Conservation (phyloP, 257 asterid species). For the Mitragyna speciosa region DNA sequence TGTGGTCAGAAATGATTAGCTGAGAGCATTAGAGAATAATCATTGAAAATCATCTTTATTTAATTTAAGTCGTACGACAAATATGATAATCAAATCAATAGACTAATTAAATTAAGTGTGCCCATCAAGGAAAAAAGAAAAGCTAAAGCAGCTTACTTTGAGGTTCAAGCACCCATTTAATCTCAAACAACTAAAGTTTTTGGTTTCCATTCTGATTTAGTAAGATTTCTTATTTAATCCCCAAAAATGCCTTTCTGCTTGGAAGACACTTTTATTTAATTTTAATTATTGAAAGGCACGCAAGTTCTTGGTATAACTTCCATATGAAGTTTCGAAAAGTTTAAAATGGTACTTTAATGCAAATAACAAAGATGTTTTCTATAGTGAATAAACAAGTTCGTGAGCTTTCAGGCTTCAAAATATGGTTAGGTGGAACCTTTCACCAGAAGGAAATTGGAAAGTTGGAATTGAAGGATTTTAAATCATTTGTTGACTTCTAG, state of each 20-base stretch:
- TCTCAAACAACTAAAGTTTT: neutral
- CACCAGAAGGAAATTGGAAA: constrained; percentile 12
- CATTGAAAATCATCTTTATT: neutral
- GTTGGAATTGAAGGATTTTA: neutral
- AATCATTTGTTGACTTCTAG: constrained; percentile 27
- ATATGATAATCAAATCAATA: constrained; percentile 6
- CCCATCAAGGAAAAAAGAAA: neutral
- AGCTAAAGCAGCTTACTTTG: constrained; percentile 14
- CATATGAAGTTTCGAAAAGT: neutral
- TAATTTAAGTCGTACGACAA: neutral
- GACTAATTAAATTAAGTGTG: constrained; percentile 23
- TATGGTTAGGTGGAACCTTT: constrained; percentile 3
- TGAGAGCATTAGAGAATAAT: constrained; percentile 20
- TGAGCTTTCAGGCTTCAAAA: neutral
- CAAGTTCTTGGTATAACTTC: constrained; percentile 1
- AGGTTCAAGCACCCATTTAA: neutral
- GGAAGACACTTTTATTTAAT: no score
- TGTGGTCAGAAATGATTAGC: constrained; percentile 18
- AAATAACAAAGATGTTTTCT: neutral
- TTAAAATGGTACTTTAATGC: neutral
- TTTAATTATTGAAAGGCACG: neutral
- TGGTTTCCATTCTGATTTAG: neutral
- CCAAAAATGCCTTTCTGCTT: neutral
- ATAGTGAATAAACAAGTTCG: neutral
- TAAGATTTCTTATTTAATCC: neutral